These are phyloP conservation scores for Rhodotorula mucilaginosa DNA, from an alignment of 1,284 basidiomycete species.

Conservation along the genomic window DNA sequence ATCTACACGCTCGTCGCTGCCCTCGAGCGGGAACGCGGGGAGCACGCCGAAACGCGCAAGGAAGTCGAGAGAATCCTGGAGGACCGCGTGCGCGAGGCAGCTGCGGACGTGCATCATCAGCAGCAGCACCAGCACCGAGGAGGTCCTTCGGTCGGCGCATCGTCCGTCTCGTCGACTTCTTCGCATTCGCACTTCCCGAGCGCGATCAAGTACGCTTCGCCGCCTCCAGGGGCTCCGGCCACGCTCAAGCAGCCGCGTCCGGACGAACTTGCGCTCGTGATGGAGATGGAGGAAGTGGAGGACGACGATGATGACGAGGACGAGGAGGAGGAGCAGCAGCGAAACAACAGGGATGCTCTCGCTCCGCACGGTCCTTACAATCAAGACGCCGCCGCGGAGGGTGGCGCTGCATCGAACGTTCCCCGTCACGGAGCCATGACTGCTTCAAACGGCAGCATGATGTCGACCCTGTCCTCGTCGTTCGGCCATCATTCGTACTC, in stretches of 20 bases:
- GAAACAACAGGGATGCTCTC: too few species aligned
- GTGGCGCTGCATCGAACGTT: not conserved
- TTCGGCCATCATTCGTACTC: conserved; percentile 39
- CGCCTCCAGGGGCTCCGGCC: not conserved
- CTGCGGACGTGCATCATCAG: conserved; percentile 14
- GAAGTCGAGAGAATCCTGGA: conserved; percentile 33
- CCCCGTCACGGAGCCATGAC: conserved; percentile 26
- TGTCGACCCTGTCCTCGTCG: conserved; percentile 37
- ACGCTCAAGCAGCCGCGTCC: conserved; percentile 8
- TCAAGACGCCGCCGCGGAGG: too few species aligned
- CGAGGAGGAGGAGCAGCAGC: not conserved
- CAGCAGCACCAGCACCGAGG: not conserved
- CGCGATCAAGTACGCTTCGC: not conserved
- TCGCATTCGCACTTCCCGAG: not conserved
- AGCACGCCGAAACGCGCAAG: conserved; percentile 35
- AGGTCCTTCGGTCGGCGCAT: not conserved
- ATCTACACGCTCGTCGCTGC: conserved; percentile 43
- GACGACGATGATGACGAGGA: conserved; percentile 14
- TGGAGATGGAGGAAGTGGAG: conserved; percentile 20
- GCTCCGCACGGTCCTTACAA: too few species aligned
- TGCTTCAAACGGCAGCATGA: conserved; percentile 36
- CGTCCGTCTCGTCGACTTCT: not conserved
- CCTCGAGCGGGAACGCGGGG: conserved; percentile 42
- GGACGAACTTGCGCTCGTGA: conserved; percentile 31
- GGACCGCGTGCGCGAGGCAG: conserved; percentile 25